A percentile compares a stretch with the other conserved stretches of the same genome.
Evolutionary conservation across 371 early-diverging fungal species (phyloP).

Genomic region (Mortierella sp.): DNA sequence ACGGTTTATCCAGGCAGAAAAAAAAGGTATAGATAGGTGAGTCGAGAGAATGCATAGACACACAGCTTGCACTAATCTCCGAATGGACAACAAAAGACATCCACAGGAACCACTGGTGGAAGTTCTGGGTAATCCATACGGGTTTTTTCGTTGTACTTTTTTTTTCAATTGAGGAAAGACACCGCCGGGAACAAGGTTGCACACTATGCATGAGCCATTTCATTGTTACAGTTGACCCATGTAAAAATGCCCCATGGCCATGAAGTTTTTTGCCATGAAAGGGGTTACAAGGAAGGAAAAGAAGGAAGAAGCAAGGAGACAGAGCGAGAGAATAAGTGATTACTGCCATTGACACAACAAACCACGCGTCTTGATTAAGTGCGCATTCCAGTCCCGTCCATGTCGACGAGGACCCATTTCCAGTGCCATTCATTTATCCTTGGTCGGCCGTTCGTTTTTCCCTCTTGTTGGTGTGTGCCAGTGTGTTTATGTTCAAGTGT

Average conservation of each 20-base stretch:
- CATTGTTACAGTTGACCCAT: background rate
- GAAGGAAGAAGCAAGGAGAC: background rate
- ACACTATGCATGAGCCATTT: background rate
- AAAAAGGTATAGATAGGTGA: background rate
- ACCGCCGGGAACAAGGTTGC: background rate
- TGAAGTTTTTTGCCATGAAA: background rate
- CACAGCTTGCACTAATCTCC: background rate
- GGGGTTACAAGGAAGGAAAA: background rate
- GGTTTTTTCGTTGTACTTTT: background rate
- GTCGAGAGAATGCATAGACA: background rate
- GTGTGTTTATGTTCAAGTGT: too few relatives aligned
- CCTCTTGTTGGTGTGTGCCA: too few relatives aligned
- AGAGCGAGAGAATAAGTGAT: background rate
- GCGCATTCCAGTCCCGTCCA: background rate
- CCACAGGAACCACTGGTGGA: background rate
- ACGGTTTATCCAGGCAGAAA: background rate
- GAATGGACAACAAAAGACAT: background rate
- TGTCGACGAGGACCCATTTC: background rate
- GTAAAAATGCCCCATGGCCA: background rate
- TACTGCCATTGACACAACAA: background rate
- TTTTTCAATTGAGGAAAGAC: background rate
- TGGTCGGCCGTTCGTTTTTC: constrained; percentile 3
- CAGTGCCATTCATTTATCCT: background rate
- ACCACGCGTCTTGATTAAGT: background rate
- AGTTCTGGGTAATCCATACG: background rate